Base-by-base conservation (phyloP, 225 moss, liverwort and hornwort genomes). In the Sphagnum tenellum region DNA sequence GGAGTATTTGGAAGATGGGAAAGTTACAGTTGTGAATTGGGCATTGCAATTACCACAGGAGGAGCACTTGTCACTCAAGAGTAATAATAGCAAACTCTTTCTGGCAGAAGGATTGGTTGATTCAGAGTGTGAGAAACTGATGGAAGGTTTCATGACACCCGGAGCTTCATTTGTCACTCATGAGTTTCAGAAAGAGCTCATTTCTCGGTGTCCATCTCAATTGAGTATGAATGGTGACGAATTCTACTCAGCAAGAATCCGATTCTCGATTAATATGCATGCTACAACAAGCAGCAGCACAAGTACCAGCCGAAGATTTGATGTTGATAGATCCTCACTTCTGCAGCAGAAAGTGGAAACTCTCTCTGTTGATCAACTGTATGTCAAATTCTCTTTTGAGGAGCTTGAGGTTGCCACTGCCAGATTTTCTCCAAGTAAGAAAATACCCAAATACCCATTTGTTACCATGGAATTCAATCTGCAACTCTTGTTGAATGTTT, bases 1-100 rank as follows among this genome's bases (percentile, higher is more conserved):
- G 29, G 29, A 29, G 29, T 29, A 29, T 29, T 29, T 29, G 29
- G 29, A 29, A 29, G 29, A 81, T 64, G 77, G 84, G 46, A 78
- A 80, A 68, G 77, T 84, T 75, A 73, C 80, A 44, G 75, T 81
- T 61, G 80, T 81, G 54, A 78, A 84, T 72, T 84, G 80, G 84
- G 84, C 84, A 59, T 60, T 81, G 69, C 78, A 81, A 48, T 66
- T 84, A 71, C 84, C 84, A 2, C 69, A 67, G 1, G 29, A 29
- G 29, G 29, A 29, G 29, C 29, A 1, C 29, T 29, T 29, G 29
- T 29, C 29, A 29, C 29, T 29, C 29, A 29, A 1, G 29, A 29
- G 29, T 29, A 29, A 29, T 29, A 29, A 29, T 29, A 29, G 29
- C 29, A 29, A 29, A 29, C 29, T 29, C 29, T 29, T 29, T 29